phyloP scores from a whole-genome alignment of 805 yeast species.

The Lachancea sp. region DNA sequence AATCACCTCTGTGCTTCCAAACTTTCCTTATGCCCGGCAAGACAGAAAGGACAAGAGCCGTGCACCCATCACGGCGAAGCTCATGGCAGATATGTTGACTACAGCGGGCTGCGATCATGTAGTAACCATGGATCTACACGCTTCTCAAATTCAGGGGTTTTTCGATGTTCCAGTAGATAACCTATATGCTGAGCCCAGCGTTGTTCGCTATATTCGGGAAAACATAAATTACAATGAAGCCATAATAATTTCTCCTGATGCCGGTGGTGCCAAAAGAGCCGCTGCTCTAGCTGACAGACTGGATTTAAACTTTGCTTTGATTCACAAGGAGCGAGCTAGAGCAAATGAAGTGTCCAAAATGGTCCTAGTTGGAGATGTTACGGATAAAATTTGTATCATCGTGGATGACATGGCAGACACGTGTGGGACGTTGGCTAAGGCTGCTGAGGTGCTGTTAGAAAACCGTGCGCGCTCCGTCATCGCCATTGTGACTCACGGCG shows the following conservation, averaged over 20 bases:
- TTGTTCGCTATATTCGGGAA: constrained; percentile 70
- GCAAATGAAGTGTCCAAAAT: constrained; percentile 92
- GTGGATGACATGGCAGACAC: constrained; percentile 99
- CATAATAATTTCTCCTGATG: constrained; percentile 92
- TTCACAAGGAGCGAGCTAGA: constrained; percentile 91
- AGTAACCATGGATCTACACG: constrained; percentile 94
- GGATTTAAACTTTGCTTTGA: constrained; percentile 89
- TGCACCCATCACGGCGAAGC: constrained; percentile 93
- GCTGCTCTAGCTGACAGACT: constrained; percentile 89
- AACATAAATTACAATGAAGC: constrained; percentile 50
- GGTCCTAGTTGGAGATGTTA: constrained; percentile 95
- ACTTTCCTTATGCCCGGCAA: constrained; percentile 95
- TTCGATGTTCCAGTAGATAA: constrained; percentile 94
- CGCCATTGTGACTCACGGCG: constrained; percentile 95
- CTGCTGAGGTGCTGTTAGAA: constrained; percentile 76
- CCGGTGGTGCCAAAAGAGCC: constrained; percentile 98
- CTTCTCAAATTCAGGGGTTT: constrained; percentile 96
- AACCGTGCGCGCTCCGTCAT: constrained; percentile 81
- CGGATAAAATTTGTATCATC: constrained; percentile 71
- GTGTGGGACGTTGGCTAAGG: constrained; percentile 93
- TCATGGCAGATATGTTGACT: constrained; percentile 83
- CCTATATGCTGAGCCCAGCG: constrained; percentile 90
- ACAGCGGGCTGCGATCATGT: constrained; percentile 96
- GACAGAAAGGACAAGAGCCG: constrained; percentile 94
- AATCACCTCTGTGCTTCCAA: constrained; percentile 91